phyloP scores from a whole-genome alignment of 148 eudicot genomes.

The Rheum nobile region DNA sequence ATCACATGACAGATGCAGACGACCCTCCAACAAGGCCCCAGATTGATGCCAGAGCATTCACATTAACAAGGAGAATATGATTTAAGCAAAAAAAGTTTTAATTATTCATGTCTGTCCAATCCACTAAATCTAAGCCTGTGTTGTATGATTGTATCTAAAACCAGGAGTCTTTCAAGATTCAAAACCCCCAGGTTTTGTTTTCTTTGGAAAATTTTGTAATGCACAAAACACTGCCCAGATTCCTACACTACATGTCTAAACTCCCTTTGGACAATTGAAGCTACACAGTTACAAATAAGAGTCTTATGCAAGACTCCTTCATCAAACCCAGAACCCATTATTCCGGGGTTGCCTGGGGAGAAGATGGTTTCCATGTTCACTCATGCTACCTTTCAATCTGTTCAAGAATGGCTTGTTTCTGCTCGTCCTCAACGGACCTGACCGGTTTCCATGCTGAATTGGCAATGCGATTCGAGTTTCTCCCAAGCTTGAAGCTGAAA shows the following conservation, averaged over 20 bases:
- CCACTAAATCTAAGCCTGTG: background rate
- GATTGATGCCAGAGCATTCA: background rate
- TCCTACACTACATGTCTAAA: background rate
- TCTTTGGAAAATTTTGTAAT: background rate
- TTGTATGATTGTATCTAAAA: constrained; percentile 2
- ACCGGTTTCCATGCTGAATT: constrained; percentile 63
- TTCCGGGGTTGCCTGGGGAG: constrained; percentile 37
- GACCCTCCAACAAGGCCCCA: background rate
- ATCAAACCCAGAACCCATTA: constrained; percentile 33
- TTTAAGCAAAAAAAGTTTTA: background rate
- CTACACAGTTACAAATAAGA: constrained; percentile 1
- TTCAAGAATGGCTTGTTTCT: constrained; percentile 53
- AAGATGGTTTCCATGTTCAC: constrained; percentile 64
- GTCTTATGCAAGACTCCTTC: constrained; percentile 5
- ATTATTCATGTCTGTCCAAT: background rate
- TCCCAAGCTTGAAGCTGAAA: constrained; percentile 50
- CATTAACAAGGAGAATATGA: background rate
- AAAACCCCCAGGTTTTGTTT: background rate
- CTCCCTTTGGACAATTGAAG: background rate
- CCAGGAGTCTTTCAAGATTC: background rate
- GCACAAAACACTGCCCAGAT: background rate
- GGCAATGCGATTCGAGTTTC: constrained; percentile 40
- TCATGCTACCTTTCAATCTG: constrained; percentile 67
- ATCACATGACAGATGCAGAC: background rate
- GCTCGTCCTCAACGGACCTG: constrained; percentile 77